Evolutionary conservation across 192 early-diverging fungal genomes (phyloP).

Genomic region (Kickxella alabastrina): DNA sequence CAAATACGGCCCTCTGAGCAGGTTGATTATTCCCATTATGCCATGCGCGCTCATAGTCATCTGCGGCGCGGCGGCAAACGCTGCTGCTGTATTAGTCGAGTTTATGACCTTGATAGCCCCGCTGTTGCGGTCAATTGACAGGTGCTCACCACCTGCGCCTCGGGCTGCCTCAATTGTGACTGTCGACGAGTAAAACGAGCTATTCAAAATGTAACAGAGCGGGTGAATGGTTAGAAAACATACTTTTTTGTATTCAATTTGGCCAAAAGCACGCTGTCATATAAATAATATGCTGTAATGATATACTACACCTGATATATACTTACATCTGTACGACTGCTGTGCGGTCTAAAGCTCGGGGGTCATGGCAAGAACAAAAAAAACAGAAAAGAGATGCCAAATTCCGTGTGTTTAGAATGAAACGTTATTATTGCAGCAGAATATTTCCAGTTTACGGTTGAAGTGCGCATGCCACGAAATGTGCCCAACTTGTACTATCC

Average conservation of each 20-base stretch:
- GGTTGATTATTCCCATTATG: slow-evolving; percentile 41
- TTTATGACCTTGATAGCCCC: slow-evolving; percentile 14
- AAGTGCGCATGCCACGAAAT: too few species aligned
- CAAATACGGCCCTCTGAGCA: slow-evolving; percentile 46
- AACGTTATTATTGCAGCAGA: neutral
- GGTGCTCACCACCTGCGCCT: slow-evolving; percentile 29
- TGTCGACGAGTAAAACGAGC: slow-evolving; percentile 41
- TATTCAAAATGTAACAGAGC: slow-evolving; percentile 8
- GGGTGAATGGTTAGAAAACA: too few species aligned
- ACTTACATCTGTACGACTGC: neutral
- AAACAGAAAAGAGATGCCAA: too few species aligned
- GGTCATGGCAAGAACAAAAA: too few species aligned
- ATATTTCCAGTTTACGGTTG: slow-evolving; percentile 44
- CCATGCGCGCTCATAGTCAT: slow-evolving; percentile 44
- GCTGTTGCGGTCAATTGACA: slow-evolving; percentile 36
- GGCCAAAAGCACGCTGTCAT: too few species aligned
- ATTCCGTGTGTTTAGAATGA: too few species aligned
- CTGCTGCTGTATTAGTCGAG: slow-evolving; percentile 3
- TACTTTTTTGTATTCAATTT: too few species aligned
- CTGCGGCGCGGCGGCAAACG: slow-evolving; percentile 34
- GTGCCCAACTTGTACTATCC: too few species aligned
- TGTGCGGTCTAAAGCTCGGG: neutral
- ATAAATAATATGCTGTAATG: too few species aligned
- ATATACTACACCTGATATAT: too few species aligned
- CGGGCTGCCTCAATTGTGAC: slow-evolving; percentile 40